These are phyloP conservation scores for Thecaphora frezii DNA, from an alignment of 1,284 basidiomycete species.

Conservation along the genomic window DNA sequence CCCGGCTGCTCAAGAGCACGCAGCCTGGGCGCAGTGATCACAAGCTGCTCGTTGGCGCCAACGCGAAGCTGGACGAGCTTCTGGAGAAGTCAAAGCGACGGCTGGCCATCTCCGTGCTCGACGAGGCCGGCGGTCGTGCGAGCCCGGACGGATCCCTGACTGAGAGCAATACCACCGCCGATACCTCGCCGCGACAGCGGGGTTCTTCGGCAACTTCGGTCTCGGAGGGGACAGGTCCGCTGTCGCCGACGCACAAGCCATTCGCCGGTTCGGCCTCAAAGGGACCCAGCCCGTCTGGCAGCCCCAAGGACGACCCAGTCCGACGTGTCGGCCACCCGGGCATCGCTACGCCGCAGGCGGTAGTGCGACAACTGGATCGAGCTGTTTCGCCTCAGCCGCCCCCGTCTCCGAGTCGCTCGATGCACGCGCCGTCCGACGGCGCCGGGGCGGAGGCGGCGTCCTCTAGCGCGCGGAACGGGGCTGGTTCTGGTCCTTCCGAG, in stretches of 20 bases:
- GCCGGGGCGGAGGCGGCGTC: conserved; percentile 6
- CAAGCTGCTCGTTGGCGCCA: conserved; percentile 74
- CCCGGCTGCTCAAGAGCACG: conserved; percentile 81
- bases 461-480: not conserved
- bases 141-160: conserved; percentile 38
- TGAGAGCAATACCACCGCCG: conserved; percentile 33
- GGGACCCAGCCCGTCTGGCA: not conserved
- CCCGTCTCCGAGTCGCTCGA: not conserved
- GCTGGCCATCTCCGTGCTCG: conserved; percentile 34
- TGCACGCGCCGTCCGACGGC: not conserved
- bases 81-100: conserved; percentile 65
- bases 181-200: conserved; percentile 26
- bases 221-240: conserved; percentile 9
- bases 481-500: not conserved
- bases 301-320: not conserved
- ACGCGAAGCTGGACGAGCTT: conserved; percentile 77
- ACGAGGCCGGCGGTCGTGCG: conserved; percentile 27
- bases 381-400: too few relatives aligned
- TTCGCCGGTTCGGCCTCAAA: not conserved
- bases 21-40: conserved; percentile 86
- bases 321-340: not conserved
- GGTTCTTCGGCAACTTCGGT: conserved; percentile 43
- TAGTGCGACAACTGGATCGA: not conserved
- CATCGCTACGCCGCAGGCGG: not conserved
- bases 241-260: not conserved